Base-by-base conservation (phyloP, 192 early-diverging fungal genomes). In the Backusella tarrabulga region DNA sequence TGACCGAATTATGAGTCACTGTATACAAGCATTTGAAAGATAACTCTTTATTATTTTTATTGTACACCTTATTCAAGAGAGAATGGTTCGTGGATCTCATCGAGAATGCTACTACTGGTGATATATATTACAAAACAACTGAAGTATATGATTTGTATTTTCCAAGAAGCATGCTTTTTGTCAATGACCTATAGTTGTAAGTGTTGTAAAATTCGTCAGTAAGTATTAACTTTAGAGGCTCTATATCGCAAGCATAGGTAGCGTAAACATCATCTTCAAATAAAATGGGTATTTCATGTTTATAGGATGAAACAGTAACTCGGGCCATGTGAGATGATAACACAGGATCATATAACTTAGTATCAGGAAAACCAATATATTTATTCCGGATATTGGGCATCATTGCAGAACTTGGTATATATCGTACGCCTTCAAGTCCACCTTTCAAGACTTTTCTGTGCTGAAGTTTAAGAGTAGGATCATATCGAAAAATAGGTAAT, bases 221-320 rank as follows among this genome's bases (percentile, higher is more conserved):
- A 44, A 98, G 77, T 23, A 97, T 88, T 54, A 78, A 76, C 77
- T 92, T 93, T 95, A 97, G 96, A 29, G 68, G 80, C 80, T 95
- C 92, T 1, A 98, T 90, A 85, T 96, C 94, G 76, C 88, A 93
- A 0, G 97, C 94, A 77, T 97, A 96, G 0, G 97, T 97, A 96
- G 96, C 98, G 83, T 96, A 99, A 72, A 93, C 94, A 83, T 99
- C 96, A 85, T 98, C 96, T 21, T 98, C 96, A 3, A 95, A 91
- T 0, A 97, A 95, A 89, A 98, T 98, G 14, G 91, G 86, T 67
- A 99, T 80, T 4, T 89, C 91, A 17, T 87, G 87, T 40, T 85
- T 80, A 56, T 94, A 88, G 85, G 95, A 97, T 73, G 89, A 89
- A 32, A 96, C 87, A 26, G 95, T 95, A n/a, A 95, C 94, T 82